phyloP scores from a whole-genome alignment of 768 basidiomycete genomes.

The Suillus subaureus region DNA sequence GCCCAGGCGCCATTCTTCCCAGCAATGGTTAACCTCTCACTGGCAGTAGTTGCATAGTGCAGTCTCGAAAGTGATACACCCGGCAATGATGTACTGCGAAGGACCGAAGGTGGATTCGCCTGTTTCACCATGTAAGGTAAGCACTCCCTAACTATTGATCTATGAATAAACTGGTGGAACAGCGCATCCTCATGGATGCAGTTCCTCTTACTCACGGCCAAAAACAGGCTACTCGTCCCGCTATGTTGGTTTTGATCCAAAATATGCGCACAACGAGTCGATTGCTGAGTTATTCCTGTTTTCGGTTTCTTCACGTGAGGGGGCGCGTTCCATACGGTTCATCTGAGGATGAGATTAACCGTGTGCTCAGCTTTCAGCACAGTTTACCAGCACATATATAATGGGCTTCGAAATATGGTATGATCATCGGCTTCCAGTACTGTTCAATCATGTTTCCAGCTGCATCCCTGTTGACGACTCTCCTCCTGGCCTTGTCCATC shows the following conservation, averaged over 20 bases:
- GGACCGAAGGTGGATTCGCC: neutral
- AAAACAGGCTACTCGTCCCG: conserved; percentile 1
- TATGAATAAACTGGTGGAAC: neutral
- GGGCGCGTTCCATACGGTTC: conserved; percentile 9
- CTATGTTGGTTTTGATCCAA: neutral
- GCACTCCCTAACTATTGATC: neutral
- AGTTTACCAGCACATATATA: conserved; percentile 23
- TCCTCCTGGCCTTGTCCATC: conserved; percentile 49
- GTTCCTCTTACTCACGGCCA: neutral
- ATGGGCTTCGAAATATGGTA: neutral
- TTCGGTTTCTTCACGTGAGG: conserved; percentile 11
- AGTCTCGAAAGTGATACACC: neutral
- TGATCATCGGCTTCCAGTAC: conserved; percentile 22
- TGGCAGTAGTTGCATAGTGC: neutral
- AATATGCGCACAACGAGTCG: neutral
- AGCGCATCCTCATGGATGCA: neutral
- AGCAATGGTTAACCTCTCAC: too few species aligned
- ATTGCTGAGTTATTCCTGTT: neutral
- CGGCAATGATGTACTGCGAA: neutral
- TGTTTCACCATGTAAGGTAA: neutral
- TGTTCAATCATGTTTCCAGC: conserved; percentile 38
- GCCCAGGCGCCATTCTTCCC: neutral
- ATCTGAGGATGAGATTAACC: conserved; percentile 4
- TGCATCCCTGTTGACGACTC: conserved; percentile 43
- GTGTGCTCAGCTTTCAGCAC: conserved; percentile 15